phyloP scores from a whole-genome alignment of 257 asterid species.

The Solanum piurae region DNA sequence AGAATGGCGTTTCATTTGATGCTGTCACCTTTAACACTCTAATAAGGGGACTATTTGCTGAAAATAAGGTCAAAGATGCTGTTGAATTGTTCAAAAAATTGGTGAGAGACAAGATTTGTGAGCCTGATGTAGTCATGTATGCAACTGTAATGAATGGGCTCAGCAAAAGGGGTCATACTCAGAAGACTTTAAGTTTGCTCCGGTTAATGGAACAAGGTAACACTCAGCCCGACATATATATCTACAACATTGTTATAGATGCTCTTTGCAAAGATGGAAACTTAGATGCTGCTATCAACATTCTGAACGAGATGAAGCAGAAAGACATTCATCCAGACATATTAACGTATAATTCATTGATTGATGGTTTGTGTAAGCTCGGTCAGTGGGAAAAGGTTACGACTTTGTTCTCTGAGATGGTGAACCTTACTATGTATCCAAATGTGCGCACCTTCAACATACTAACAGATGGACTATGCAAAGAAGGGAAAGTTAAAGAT shows the following conservation, averaged over 20 bases:
- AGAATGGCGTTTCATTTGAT: neutral
- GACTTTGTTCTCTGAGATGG: neutral
- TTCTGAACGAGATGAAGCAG: neutral
- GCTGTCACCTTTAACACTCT: neutral
- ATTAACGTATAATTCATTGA: neutral
- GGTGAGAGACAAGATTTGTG: slow-evolving; percentile 7
- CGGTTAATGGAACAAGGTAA: neutral
- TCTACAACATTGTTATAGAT: neutral
- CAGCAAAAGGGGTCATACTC: slow-evolving; percentile 15
- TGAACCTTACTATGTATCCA: neutral
- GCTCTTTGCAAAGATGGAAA: neutral
- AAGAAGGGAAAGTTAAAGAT: neutral
- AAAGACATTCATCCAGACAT: neutral
- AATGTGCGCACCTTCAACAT: neutral
- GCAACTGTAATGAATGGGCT: slow-evolving; percentile 11
- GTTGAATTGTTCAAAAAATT: slow-evolving; percentile 17
- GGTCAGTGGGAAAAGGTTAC: neutral
- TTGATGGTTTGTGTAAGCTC: neutral
- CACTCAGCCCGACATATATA: fast-evolving
- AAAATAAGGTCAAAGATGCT: neutral
- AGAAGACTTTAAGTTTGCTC: neutral
- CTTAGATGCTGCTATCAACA: neutral
- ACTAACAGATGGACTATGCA: neutral
- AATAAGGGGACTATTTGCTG: slow-evolving; percentile 7
- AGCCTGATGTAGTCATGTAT: slow-evolving; percentile 1